These are phyloP conservation scores for Xerocomellus dryophilus DNA, from an alignment of 768 basidiomycete genomes.

Conservation along the genomic window DNA sequence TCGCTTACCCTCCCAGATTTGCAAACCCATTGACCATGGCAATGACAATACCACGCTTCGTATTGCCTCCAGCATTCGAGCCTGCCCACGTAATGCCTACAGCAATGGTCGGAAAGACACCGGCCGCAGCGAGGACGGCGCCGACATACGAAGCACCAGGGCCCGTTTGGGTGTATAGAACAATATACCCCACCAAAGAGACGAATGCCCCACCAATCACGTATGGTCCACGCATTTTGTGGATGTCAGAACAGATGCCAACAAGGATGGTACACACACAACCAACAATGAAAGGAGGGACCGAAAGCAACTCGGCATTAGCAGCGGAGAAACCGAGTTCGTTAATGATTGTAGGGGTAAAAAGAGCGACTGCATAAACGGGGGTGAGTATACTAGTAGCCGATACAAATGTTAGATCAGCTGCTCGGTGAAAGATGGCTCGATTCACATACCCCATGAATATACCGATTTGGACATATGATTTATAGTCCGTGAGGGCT, in stretches of 20 bases:
- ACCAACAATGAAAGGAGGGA: constrained; percentile 48
- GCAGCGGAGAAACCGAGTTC: constrained; percentile 50
- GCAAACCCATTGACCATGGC: constrained; percentile 44
- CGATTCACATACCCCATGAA: constrained; percentile 38
- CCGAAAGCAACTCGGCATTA: constrained; percentile 46
- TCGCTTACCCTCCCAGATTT: constrained; percentile 47
- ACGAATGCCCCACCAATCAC: constrained; percentile 2
- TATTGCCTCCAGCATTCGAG: constrained; percentile 55
- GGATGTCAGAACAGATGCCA: constrained; percentile 23
- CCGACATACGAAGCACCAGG: constrained; percentile 39
- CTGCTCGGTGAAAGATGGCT: not conserved
- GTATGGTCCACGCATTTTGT: constrained; percentile 2
- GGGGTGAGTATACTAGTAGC: constrained; percentile 39
- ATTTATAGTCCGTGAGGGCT: constrained; percentile 46
- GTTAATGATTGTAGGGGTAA: constrained; percentile 48
- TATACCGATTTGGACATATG: constrained; percentile 31
- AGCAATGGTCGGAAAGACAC: constrained; percentile 50
- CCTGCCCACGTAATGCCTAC: constrained; percentile 52
- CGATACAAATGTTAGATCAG: not conserved
- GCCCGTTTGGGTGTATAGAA: not conserved
- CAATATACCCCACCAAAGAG: constrained; percentile 1
- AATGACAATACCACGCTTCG: constrained; percentile 48
- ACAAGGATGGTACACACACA: constrained; percentile 45
- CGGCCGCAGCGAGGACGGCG: constrained; percentile 47
- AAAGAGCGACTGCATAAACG: constrained; percentile 45